Percentiles rank a stretch among this genome's conserved stretches.
These are phyloP conservation scores for Candida tibetensis DNA, from an alignment of 805 yeast genomes.

Conservation along the genomic window DNA sequence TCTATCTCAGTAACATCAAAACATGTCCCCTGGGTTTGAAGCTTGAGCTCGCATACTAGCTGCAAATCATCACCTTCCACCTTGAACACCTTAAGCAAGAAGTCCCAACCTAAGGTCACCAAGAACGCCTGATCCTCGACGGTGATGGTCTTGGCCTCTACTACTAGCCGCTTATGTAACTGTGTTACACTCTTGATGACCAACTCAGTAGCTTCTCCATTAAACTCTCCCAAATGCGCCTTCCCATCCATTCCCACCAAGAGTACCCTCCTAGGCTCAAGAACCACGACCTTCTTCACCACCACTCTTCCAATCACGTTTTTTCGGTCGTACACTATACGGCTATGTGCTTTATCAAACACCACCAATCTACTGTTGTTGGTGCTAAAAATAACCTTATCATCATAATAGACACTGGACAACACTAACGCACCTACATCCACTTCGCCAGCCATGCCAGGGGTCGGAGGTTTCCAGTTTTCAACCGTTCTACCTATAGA, in stretches of 20 bases:
- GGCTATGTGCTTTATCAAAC: constrained; percentile 15
- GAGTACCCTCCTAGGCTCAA: constrained; percentile 23
- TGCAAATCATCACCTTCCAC: constrained; percentile 17
- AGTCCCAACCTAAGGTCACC: constrained; percentile 62
- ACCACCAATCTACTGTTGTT: constrained; percentile 14
- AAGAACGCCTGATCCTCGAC: constrained; percentile 31
- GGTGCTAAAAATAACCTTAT: constrained; percentile 7
- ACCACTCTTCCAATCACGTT: constrained; percentile 22
- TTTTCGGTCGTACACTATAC: not conserved
- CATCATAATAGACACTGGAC: constrained; percentile 11
- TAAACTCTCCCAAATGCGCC: constrained; percentile 19
- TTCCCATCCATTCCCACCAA: constrained; percentile 56
- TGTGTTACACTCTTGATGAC: constrained; percentile 12
- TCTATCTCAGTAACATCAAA: constrained; percentile 34
- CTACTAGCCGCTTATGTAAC: constrained; percentile 35
- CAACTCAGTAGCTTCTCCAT: constrained; percentile 4
- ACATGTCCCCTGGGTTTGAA: constrained; percentile 53
- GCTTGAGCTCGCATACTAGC: constrained; percentile 23
- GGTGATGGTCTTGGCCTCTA: constrained; percentile 30
- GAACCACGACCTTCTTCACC: constrained; percentile 32
- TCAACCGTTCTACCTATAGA: constrained; percentile 4
- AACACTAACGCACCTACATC: constrained; percentile 26
- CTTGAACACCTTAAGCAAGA: constrained; percentile 36
- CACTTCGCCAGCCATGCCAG: constrained; percentile 13
- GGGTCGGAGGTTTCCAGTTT: constrained; percentile 34